These are phyloP conservation scores for Aureobasidium namibiae DNA, from an alignment of 2,329 filamentous ascomycete species.

Conservation along the genomic window DNA sequence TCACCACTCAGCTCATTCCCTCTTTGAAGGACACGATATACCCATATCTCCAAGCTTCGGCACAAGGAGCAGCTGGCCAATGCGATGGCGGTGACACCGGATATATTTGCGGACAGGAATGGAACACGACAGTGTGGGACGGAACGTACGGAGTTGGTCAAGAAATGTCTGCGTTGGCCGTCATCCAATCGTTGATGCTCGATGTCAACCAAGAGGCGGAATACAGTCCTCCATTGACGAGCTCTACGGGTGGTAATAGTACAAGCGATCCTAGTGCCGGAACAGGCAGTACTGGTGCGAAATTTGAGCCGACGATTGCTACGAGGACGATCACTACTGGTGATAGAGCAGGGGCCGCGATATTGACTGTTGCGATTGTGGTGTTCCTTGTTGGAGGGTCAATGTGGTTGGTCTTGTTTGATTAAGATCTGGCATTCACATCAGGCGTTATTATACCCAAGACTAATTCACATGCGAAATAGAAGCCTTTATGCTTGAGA, in stretches of 20 bases:
- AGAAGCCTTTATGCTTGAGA: no score
- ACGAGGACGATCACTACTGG: constrained; percentile 39
- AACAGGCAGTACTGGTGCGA: neutral
- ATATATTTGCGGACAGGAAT: constrained; percentile 31
- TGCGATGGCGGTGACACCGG: constrained; percentile 39
- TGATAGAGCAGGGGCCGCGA: constrained; percentile 59
- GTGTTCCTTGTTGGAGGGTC: neutral
- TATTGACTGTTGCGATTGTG: constrained; percentile 54
- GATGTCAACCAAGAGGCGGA: neutral
- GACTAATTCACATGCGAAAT: no score
- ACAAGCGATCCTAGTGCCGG: constrained; percentile 12
- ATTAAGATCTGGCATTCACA: neutral
- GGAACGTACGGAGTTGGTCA: constrained; percentile 42
- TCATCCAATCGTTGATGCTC: constrained; percentile 26
- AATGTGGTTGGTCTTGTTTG: neutral
- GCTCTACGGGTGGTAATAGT: constrained; percentile 13
- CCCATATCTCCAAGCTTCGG: constrained; percentile 43
- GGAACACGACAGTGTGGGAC: constrained; percentile 33
- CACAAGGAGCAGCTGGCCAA: constrained; percentile 43
- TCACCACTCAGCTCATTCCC: constrained; percentile 32
- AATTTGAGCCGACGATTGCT: neutral
- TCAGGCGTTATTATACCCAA: no score
- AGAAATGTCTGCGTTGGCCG: constrained; percentile 46
- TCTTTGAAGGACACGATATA: constrained; percentile 33
- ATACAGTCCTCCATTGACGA: neutral